Evolutionary conservation across 2,329 filamentous ascomycete genomes (phyloP), one percentile per base, ranked within the genome.

Genomic region (Lachnellula willkommii): DNA sequence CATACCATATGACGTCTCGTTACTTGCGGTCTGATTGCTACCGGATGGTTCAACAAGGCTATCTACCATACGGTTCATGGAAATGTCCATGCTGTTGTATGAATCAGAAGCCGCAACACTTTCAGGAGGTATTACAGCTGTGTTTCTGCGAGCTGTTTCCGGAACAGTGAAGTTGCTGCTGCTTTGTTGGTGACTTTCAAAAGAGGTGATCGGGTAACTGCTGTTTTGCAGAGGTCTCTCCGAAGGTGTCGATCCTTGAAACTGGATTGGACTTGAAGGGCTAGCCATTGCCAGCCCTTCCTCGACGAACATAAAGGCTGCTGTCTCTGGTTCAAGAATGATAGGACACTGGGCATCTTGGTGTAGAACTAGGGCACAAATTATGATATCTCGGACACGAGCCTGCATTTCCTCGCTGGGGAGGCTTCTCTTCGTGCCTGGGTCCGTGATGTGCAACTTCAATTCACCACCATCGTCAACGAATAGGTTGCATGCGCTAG

Each of bases 351-450:
- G 72, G 50, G 74, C 71, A 60, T 77, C 75, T 53, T 78, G 72
- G n/a, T 80, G 79, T 28, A 87, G 70, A 52, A 79, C 72, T 39
- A 86, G 71, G 3, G 81, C 85, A 68, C 84, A 82, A 48, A 81
- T 76, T 7, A 88, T 72, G 35, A 88, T 75, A 57, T 85, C 82
- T 53, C 80, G 78, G 53, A 88, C 77, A 42, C 85, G 78, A 66
- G 82, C 81, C n/a, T 86, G 75, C 80, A 85, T 86, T 69, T 89
- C 85, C 36, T 81, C 74, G 54, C 84, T 81, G 0, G 78, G 75
- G 55, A 83, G 78, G 52, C 78, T 76, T 54, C 79, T 75, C 57
- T 80, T 74, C 35, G 82, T 70, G 9, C 71, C 71, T 35, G 66
- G 65, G 57, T 83, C 79, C 47, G 77, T 78, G 14, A 58, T 55